Evolutionary conservation across 768 basidiomycete species (phyloP).

Genomic region (Roridomyces roridus): DNA sequence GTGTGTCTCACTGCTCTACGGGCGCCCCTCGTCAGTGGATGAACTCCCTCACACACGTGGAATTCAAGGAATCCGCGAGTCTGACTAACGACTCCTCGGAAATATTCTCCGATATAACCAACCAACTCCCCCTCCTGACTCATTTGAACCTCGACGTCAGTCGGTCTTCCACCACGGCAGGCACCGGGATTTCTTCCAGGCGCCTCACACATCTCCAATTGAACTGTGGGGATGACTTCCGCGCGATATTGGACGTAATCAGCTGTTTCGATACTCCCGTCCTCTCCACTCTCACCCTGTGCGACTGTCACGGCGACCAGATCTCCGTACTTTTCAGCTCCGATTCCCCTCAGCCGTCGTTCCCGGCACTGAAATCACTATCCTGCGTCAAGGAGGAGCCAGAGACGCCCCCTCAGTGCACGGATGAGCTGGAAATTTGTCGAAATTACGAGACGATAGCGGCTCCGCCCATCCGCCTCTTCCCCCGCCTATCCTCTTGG

Average conservation of each 20-base stretch:
- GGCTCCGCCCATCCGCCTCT: neutral
- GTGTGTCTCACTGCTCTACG: too few species aligned
- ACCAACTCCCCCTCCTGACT: neutral
- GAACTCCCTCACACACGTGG: neutral
- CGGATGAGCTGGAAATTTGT: too few species aligned
- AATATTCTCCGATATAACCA: neutral
- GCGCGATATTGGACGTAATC: neutral
- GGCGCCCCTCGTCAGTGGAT: too few species aligned
- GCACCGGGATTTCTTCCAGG: neutral
- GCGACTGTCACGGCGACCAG: neutral
- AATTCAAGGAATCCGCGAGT: neutral
- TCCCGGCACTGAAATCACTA: constrained; percentile 2
- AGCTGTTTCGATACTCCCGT: neutral
- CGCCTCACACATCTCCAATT: neutral
- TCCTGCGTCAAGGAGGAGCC: neutral
- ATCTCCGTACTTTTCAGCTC: neutral
- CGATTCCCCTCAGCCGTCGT: neutral
- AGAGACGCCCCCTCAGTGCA: too few species aligned
- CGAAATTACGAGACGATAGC: neutral
- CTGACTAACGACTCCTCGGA: neutral
- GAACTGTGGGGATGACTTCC: too few species aligned
- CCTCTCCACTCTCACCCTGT: neutral
- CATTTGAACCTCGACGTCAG: neutral
- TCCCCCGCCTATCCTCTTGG: neutral
- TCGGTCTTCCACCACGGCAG: too few species aligned